Base-by-base conservation (phyloP, 164 flowering plant species). In the Pachysandra terminalis region DNA sequence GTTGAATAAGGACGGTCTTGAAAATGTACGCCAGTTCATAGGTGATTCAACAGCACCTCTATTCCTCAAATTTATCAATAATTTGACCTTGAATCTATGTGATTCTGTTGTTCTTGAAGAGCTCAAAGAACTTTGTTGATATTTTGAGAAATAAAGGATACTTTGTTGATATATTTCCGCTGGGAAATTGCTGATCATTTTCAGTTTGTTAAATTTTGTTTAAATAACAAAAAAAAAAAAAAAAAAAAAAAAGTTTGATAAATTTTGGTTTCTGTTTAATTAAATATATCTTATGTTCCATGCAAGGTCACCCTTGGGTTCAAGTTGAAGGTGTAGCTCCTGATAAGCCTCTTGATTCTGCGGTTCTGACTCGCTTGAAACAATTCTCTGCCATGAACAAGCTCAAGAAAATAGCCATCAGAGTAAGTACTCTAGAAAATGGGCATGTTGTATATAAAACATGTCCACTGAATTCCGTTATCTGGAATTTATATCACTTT, bases 321-420 rank as follows among this genome's bases (percentile, higher is more conserved):
- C 85, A 78, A 69, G 81, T 75, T 40, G 84, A 73, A 57, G 91
- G 89, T 67, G 73, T 74, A 41, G 91, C 91, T 75, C 91, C 86
- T 10, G 89, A 87, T 70, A 83, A 73, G 58, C 89, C 89, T 75
- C 86, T 87, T 68, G 89, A 87, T 71, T 76, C 89, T 63, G 91
- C 91, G 59, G 89, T 87, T 66, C 62, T 87, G 28, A 65, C 74
- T 64, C 91, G 89, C 35, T 76, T 87, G 81, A 87, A 87, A 74
- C 89, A 87, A 68, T 87, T 87, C 71, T 87, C 91, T 59, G 91
- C 91, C 32, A 85, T 87, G 91, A 82, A 85, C 79, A 87, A 80
- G 69, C 71, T 87, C 52, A 87, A 85, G 78, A 85, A 82, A 78
- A 77, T 87, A 41, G 89, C 86, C 35, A 80, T 87, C 55, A 81